phyloP scores from a whole-genome alignment of 2,329 filamentous ascomycete genomes.

The Nigrograna mackinnonii region DNA sequence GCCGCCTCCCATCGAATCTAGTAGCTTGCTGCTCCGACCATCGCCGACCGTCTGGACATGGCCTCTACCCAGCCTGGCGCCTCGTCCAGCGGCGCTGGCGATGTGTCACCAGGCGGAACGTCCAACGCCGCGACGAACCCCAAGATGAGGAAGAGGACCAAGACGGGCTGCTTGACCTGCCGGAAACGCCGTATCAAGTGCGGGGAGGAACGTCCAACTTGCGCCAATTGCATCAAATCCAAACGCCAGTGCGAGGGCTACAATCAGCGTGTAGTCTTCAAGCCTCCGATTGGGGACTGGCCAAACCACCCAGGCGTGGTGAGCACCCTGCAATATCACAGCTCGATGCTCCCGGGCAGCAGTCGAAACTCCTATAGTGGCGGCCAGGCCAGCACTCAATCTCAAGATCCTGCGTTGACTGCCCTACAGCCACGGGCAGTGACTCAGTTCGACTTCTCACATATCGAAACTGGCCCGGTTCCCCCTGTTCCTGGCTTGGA shows the following conservation, averaged over 20 bases:
- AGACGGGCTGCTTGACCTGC: conserved; percentile 92
- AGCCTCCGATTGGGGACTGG: conserved; percentile 66
- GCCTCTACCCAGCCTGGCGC: conserved; percentile 20
- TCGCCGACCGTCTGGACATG: conserved; percentile 22
- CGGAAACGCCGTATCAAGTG: conserved; percentile 96
- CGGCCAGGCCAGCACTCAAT: conserved; percentile 16
- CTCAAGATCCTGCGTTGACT: conserved; percentile 22
- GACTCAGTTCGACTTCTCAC: conserved; percentile 30
- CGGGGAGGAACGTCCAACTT: conserved; percentile 83
- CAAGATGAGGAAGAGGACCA: conserved; percentile 64
- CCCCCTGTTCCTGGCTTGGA: conserved; percentile 10
- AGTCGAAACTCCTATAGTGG: conserved; percentile 18
- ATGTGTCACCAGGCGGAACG: conserved; percentile 31
- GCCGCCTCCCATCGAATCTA: conserved; percentile 3
- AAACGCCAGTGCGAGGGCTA: conserved; percentile 85
- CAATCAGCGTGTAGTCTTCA: conserved; percentile 80
- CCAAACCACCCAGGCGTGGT: conserved; percentile 40
- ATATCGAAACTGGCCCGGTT: conserved; percentile 14
- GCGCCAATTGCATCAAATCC: conserved; percentile 84
- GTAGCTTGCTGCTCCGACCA: no score
- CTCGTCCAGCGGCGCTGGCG: conserved; percentile 23
- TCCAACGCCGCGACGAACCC: conserved; percentile 21
- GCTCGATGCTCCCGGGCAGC: conserved; percentile 40
- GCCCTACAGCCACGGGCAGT: conserved; percentile 32
- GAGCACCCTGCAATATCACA: conserved; percentile 42